A percentile compares a stretch with the other conserved stretches of the same genome.
Conservation (phyloP, 345 rosid genomes). For the Brassica carinata region DNA sequence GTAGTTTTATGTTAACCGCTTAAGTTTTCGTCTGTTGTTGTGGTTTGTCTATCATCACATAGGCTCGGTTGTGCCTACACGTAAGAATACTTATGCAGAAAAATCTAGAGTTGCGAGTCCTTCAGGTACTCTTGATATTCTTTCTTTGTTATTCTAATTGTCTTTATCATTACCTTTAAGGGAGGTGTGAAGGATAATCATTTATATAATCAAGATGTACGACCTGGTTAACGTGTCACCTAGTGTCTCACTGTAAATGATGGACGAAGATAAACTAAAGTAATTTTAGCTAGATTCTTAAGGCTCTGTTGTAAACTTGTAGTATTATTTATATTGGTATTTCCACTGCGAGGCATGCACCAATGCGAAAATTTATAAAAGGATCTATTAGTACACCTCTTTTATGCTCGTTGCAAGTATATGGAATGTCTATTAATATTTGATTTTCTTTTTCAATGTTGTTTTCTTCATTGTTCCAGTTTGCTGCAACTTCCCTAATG, state of each 20-base stretch:
- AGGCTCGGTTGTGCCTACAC: constrained; percentile 68
- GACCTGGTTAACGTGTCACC: constrained; percentile 19
- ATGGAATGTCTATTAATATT: constrained; percentile 14
- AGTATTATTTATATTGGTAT: neutral
- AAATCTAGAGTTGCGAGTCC: constrained; percentile 64
- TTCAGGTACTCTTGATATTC: constrained; percentile 61
- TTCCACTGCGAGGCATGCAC: constrained; percentile 17
- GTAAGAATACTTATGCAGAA: constrained; percentile 73
- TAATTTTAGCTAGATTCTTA: neutral
- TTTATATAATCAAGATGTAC: constrained; percentile 18
- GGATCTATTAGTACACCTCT: constrained; percentile 5
- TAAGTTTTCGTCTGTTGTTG: constrained; percentile 18
- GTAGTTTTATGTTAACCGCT: constrained; percentile 12
- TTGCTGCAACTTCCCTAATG: constrained; percentile 73
- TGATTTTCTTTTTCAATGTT: constrained; percentile 5
- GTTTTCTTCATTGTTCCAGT: constrained; percentile 49
- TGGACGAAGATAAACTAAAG: neutral
- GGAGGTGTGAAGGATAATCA: neutral
- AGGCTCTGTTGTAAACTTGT: neutral
- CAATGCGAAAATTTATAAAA: neutral
- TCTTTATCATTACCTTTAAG: constrained; percentile 11
- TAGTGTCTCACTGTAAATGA: neutral
- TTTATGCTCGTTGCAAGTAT: constrained; percentile 16
- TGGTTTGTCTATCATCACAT: constrained; percentile 41
- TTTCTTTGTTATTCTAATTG: neutral